Percentiles rank a stretch among this genome's conserved stretches.
These are phyloP conservation scores for Kwoniella sp. DNA, from an alignment of 768 basidiomycete genomes.

Conservation along the genomic window DNA sequence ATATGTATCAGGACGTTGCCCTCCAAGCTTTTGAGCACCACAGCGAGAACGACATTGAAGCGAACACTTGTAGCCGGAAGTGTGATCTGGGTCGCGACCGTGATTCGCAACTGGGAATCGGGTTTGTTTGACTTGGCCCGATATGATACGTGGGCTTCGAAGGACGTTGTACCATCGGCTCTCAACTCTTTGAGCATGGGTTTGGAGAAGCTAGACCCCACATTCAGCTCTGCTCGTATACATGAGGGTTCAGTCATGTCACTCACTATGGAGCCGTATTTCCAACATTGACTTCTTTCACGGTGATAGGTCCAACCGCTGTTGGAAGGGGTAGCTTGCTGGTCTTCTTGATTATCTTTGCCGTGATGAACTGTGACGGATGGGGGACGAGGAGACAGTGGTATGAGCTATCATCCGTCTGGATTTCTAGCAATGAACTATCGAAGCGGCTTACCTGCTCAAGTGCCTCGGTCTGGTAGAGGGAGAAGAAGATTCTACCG, in stretches of 20 bases:
- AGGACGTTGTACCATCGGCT: constrained; percentile 84
- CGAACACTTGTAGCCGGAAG: constrained; percentile 65
- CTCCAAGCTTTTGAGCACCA: constrained; percentile 82
- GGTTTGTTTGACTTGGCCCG: constrained; percentile 58
- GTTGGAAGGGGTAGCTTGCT: constrained; percentile 85
- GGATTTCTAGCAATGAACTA: no score
- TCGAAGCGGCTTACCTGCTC: constrained; percentile 61
- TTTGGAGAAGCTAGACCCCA: constrained; percentile 70
- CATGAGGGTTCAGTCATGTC: neutral
- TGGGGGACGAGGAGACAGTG: no score
- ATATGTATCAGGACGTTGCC: constrained; percentile 80
- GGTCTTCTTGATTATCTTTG: constrained; percentile 87
- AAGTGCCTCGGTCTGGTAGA: constrained; percentile 78
- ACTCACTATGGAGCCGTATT: constrained; percentile 65
- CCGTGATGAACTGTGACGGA: constrained; percentile 72
- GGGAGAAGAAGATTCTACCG: constrained; percentile 88
- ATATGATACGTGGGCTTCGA: constrained; percentile 74
- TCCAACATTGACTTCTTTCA: constrained; percentile 87
- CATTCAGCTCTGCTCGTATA: constrained; percentile 2
- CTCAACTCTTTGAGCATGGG: constrained; percentile 98
- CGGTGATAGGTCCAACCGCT: constrained; percentile 79
- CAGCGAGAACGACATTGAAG: constrained; percentile 85
- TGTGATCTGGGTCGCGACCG: constrained; percentile 82
- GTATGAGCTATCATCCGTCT: constrained; percentile 9
- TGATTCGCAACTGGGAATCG: constrained; percentile 84